Percentiles rank a stretch among this genome's conserved stretches.
These are phyloP conservation scores for Apiospora rasikravindrae DNA, from an alignment of 2,329 filamentous ascomycete genomes.

Conservation along the genomic window DNA sequence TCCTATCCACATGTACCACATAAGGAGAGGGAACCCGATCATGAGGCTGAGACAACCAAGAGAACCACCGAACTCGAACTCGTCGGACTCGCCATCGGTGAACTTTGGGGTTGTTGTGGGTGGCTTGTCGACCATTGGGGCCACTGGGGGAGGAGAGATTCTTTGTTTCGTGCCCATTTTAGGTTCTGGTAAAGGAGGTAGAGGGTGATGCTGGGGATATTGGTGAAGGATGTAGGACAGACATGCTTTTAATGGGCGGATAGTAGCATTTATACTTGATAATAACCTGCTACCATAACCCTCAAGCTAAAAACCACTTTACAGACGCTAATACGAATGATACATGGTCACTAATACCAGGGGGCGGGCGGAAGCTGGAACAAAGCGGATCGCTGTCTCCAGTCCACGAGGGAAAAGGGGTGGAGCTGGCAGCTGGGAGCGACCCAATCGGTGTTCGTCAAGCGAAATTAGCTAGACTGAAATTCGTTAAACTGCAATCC, in stretches of 20 bases:
- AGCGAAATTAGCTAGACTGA: too few relatives aligned
- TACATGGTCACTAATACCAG: not conserved
- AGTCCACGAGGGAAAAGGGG: not conserved
- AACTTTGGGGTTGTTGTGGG: not conserved
- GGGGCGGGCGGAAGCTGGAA: not conserved
- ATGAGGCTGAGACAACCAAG: constrained; percentile 83
- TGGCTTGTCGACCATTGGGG: not conserved
- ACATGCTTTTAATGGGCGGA: not conserved
- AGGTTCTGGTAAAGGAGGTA: not conserved
- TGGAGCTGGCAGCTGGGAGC: not conserved
- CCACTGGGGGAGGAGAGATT: not conserved
- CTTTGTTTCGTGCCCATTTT: not conserved
- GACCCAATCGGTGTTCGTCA: constrained; percentile 2
- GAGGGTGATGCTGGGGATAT: too few relatives aligned
- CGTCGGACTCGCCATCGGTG: constrained; percentile 48
- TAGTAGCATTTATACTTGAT: not conserved
- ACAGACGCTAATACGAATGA: not conserved
- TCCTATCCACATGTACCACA: constrained; percentile 99
- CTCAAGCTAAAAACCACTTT: too few relatives aligned
- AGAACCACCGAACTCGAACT: constrained; percentile 86
- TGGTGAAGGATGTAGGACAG: not conserved
- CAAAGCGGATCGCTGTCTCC: not conserved
- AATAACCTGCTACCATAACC: not conserved
- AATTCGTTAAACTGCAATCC: too few relatives aligned
- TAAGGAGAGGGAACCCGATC: constrained; percentile 86